A percentile compares a stretch with the other conserved stretches of the same genome.
These are phyloP conservation scores for Zoysia pacifica DNA, from an alignment of 176 grass and related monocot species.

Conservation along the genomic window DNA sequence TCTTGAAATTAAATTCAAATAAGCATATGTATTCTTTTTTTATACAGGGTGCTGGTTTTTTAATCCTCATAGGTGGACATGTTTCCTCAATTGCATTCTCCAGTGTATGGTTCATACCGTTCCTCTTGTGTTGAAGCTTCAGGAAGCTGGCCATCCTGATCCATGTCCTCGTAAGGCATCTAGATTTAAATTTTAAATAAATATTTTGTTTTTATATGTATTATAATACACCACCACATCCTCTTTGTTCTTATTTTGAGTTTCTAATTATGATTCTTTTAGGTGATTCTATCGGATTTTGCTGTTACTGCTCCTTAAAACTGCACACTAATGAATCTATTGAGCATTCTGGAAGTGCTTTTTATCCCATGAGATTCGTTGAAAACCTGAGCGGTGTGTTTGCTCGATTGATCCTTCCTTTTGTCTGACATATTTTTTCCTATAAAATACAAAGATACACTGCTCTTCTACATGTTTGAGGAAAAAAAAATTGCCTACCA, in stretches of 20 bases:
- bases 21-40: slow-evolving; percentile 7
- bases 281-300: slow-evolving; percentile 40
- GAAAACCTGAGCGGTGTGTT: slow-evolving; percentile 13
- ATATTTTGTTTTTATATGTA: background rate
- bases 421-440: background rate
- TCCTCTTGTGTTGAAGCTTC: slow-evolving; percentile 53
- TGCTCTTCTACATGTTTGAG: too few relatives aligned
- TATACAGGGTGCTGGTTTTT: slow-evolving; percentile 46
- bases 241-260: background rate
- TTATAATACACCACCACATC: background rate
- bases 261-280: slow-evolving; percentile 9
- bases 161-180: slow-evolving; percentile 41
- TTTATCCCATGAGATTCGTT: slow-evolving; percentile 25
- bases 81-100: slow-evolving; percentile 57
- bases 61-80: slow-evolving; percentile 47
- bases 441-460: too few relatives aligned
- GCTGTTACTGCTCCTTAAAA: slow-evolving; percentile 51
- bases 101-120: slow-evolving; percentile 67
- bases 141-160: slow-evolving; percentile 35
- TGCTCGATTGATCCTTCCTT: background rate
- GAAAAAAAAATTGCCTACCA: too few relatives aligned
- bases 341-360: slow-evolving; percentile 21
- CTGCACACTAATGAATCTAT: slow-evolving; percentile 32
- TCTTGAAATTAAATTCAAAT: background rate
- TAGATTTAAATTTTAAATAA: background rate